A percentile compares a stretch with the other conserved stretches of the same genome.
Evolutionary conservation across 2,329 filamentous ascomycete species (phyloP).

Genomic region (Monilinia polystroma): DNA sequence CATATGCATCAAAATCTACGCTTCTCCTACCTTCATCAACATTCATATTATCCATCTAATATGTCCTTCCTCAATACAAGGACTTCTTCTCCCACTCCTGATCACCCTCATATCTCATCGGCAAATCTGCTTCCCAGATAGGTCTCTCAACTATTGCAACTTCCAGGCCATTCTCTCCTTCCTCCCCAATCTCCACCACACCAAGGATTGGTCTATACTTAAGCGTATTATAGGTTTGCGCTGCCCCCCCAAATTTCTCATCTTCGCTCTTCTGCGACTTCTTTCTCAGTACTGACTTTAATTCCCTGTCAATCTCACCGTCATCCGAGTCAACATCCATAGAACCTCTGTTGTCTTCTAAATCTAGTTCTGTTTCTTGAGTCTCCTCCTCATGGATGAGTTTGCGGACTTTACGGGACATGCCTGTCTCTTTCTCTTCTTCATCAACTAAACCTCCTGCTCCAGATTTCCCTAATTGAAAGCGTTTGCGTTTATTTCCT

Average conservation of each 20-base stretch:
- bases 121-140: slow-evolving; percentile 76
- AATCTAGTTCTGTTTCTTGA: slow-evolving; percentile 38
- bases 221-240: slow-evolving; percentile 70
- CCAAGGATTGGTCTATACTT: slow-evolving; percentile 95
- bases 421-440: slow-evolving; percentile 31
- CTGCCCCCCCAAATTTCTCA: slow-evolving; percentile 26
- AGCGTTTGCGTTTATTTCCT: slow-evolving; percentile 17
- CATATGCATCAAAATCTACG: slow-evolving; percentile 14
- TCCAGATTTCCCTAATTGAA: slow-evolving; percentile 44
- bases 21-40: not conserved
- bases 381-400: slow-evolving; percentile 44
- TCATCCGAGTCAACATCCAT: slow-evolving; percentile 18
- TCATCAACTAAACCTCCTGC: slow-evolving; percentile 53
- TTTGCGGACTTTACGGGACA: slow-evolving; percentile 43
- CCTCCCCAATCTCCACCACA: slow-evolving; percentile 48
- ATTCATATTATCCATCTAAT: slow-evolving; percentile 13
- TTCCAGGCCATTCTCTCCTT: slow-evolving; percentile 55
- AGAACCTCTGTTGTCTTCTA: slow-evolving; percentile 9
- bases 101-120: slow-evolving; percentile 65
- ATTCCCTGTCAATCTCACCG: slow-evolving; percentile 10
- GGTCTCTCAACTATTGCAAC: slow-evolving; percentile 88
- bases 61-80: slow-evolving; percentile 8
- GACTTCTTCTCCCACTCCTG: slow-evolving; percentile 48
- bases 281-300: slow-evolving; percentile 22
- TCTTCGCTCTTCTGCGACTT: slow-evolving; percentile 36